Evolutionary conservation across 1,284 basidiomycete species (phyloP).

Genomic region (Phellopilus nigrolimitatus): DNA sequence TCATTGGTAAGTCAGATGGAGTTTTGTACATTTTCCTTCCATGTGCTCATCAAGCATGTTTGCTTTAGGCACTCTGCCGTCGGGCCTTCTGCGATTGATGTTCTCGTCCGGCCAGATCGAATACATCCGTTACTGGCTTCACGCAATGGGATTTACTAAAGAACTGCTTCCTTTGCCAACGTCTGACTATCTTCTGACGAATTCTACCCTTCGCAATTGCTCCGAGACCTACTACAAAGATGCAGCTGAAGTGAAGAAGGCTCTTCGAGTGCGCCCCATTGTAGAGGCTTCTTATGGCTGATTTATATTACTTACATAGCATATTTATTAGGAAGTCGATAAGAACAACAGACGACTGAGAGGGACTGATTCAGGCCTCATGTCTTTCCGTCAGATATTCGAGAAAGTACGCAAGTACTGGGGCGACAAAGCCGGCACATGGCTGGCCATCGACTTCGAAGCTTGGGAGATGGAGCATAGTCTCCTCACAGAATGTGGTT

Average conservation of each 20-base stretch:
- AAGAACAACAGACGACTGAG: conserved; percentile 75
- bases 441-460: conserved; percentile 77
- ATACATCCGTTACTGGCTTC: conserved; percentile 81
- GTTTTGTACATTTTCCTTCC: too few relatives aligned
- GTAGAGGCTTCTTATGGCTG: not conserved
- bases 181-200: conserved; percentile 62
- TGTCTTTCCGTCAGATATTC: conserved; percentile 53
- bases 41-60: not conserved
- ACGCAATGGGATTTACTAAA: conserved; percentile 65
- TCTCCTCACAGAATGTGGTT: conserved; percentile 74
- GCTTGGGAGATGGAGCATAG: conserved; percentile 72
- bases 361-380: conserved; percentile 46
- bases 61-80: conserved; percentile 10
- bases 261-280: conserved; percentile 46
- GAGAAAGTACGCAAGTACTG: conserved; percentile 64
- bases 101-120: conserved; percentile 82
- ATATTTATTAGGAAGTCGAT: conserved; percentile 50
- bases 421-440: conserved; percentile 55
- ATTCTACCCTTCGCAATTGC: conserved; percentile 47
- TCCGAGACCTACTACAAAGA: conserved; percentile 54
- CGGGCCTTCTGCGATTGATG: conserved; percentile 43
- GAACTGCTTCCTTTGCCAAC: conserved; percentile 63
- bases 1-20: conserved; percentile 51
- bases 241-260: conserved; percentile 48
- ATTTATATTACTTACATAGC: not conserved